Evolutionary conservation across 495 filamentous ascomycete genomes (phyloP), one percentile per base, ranked within the genome.

Genomic region (Lasiosphaeris hirsuta): DNA sequence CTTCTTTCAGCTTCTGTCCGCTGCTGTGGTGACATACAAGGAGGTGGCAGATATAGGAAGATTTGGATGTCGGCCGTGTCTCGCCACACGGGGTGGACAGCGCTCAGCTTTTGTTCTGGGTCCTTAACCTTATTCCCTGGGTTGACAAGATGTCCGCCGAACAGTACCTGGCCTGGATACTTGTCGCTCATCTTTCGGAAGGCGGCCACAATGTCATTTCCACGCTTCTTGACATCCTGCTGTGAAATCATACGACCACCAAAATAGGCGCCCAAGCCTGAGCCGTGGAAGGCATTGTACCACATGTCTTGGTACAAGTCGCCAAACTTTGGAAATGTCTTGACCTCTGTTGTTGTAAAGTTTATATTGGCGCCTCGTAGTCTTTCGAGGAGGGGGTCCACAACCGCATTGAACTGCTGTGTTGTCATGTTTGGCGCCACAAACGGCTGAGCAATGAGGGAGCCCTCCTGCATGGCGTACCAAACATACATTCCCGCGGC

Each of bases 1-100:
- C 60, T 11, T 8, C 33, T 18, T 11, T 47, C 44, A 1, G 18
- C 36, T 10, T 55, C 61, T n/a, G 47, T 48, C 23, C 36, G 46
- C 47, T 58, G 51, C 46, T 42, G 33, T 4, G 14, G 41, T 15
- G 36, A 40, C 40, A 38, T 44, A 18, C 61, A 59, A 8, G 46
- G 18, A 1, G 56, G 51, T 11, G 56, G 42, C 4, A 44, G 10
- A 19, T 64, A 64, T 23, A 64, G 14, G 33, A 49, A 64, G 1
- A 55, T 11, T 38, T 42, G 18, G 14, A 53, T 51, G 10, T 57
- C 57, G 2, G 61, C 60, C 8, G 58, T 45, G 13, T 59, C 45
- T 10, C 64, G 56, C 74, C 75, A 84, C 6, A 81, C 80, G 0
- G 81, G 81, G 65, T 80, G 78, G 3, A 80, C 75, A 1, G 80